phyloP scores from a whole-genome alignment of 805 yeast species.

The Kodamaea leandrae region DNA sequence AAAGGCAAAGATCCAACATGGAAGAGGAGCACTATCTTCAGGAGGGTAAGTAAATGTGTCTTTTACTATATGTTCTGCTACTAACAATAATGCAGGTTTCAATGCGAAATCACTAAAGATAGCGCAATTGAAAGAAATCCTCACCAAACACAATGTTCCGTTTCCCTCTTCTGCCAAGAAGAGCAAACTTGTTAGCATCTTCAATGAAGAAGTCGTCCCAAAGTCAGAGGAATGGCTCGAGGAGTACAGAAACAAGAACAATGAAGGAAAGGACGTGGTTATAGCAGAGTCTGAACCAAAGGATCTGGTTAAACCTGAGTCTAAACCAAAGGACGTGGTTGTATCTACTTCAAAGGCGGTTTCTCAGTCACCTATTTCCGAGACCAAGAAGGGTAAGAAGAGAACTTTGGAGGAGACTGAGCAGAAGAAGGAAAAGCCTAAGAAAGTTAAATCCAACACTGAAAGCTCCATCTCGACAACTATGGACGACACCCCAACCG shows the following conservation, averaged over 20 bases:
- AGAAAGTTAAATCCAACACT: constrained; percentile 2
- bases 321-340: no score
- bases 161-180: constrained; percentile 68
- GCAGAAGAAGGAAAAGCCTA: constrained; percentile 4
- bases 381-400: background rate
- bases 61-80: background rate
- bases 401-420: constrained; percentile 10
- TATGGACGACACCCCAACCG: background rate
- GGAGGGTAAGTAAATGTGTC: constrained; percentile 21
- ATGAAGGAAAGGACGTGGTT: background rate
- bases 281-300: background rate
- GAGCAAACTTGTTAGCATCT: constrained; percentile 58
- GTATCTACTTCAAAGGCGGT: no score
- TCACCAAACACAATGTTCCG: constrained; percentile 59
- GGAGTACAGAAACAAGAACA: constrained; percentile 17
- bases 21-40: constrained; percentile 23
- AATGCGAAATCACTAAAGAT: constrained; percentile 65
- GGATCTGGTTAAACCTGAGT: no score
- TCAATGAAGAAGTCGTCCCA: constrained; percentile 52
- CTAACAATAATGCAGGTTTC: constrained; percentile 50
- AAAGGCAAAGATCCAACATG: constrained; percentile 14
- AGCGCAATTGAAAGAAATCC: constrained; percentile 65
- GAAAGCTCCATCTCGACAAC: background rate
- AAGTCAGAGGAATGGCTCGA: constrained; percentile 41
- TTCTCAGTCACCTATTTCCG: no score